phyloP scores from a whole-genome alignment of 176 grass and related monocot genomes.

The Triticum monococcum region DNA sequence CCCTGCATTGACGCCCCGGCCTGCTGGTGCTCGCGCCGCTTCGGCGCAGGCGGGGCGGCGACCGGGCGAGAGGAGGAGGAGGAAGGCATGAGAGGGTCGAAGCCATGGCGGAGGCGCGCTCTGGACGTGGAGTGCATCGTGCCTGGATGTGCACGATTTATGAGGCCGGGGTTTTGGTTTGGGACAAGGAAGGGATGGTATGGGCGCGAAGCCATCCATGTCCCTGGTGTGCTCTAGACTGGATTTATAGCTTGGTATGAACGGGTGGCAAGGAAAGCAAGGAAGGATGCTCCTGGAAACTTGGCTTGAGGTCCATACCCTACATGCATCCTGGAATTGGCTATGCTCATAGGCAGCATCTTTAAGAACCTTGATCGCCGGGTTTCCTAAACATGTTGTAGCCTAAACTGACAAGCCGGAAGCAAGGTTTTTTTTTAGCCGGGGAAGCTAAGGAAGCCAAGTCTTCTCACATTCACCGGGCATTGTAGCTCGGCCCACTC shows the following conservation, averaged over 20 bases:
- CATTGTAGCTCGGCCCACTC: not conserved
- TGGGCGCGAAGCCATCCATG: slow-evolving; percentile 48
- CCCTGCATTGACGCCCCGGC: not conserved
- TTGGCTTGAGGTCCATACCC: slow-evolving; percentile 6
- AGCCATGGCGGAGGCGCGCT: not conserved
- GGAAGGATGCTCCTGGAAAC: slow-evolving; percentile 43
- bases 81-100: not conserved
- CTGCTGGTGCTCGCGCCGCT: not conserved
- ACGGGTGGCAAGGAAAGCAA: slow-evolving; percentile 30
- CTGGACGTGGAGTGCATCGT: not conserved
- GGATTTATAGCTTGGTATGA: not conserved
- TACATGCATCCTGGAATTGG: not conserved
- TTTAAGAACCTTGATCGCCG: not conserved
- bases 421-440: too few relatives aligned
- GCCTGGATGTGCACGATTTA: not conserved
- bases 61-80: not conserved
- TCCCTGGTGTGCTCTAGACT: not conserved
- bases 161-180: slow-evolving; percentile 25
- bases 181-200: slow-evolving; percentile 71
- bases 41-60: not conserved
- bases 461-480: not conserved
- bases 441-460: too few relatives aligned
- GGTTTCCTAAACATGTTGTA: not conserved
- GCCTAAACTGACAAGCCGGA: not conserved
- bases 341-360: not conserved